These are phyloP conservation scores for Phytophthora nicotianae DNA, from an alignment of 352 stramenopile genomes.

Conservation along the genomic window DNA sequence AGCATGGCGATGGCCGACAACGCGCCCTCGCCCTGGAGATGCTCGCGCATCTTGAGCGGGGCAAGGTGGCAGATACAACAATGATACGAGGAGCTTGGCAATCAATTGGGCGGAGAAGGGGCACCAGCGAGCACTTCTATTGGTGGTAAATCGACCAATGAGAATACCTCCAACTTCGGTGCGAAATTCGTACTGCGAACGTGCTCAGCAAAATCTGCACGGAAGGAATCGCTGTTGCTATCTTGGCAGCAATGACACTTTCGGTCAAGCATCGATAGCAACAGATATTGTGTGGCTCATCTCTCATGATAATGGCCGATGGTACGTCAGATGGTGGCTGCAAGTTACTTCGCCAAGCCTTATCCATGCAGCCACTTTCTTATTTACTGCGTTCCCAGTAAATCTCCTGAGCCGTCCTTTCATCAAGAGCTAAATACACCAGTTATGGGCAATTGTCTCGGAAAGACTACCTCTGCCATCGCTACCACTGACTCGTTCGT, in stretches of 20 bases:
- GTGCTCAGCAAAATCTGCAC: no score
- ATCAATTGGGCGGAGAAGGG: slow-evolving; percentile 14
- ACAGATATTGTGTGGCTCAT: neutral
- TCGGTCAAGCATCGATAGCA: no score
- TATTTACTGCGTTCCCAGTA: slow-evolving; percentile 9
- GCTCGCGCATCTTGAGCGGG: slow-evolving; percentile 25
- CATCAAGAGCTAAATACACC: slow-evolving; percentile 3
- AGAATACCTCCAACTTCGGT: slow-evolving; percentile 8
- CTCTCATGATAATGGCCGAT: neutral
- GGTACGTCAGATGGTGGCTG: slow-evolving; percentile 21
- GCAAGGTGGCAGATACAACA: slow-evolving; percentile 12
- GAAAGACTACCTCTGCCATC: slow-evolving; percentile 21
- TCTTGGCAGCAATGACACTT: no score
- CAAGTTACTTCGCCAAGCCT: neutral
- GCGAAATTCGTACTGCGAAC: no score
- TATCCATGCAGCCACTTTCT: slow-evolving; percentile 17
- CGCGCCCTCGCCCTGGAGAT: slow-evolving; percentile 42
- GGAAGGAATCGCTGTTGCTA: no score
- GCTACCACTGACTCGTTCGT: slow-evolving; percentile 57
- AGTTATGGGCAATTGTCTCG: slow-evolving; percentile 73
- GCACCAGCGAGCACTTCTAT: slow-evolving; percentile 1
- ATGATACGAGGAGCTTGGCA: slow-evolving; percentile 2
- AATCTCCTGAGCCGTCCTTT: neutral
- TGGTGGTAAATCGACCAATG: slow-evolving; percentile 6
- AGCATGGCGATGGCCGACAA: slow-evolving; percentile 74